Conservation (phyloP, 345 rosid species). For the Garcia nutans region DNA sequence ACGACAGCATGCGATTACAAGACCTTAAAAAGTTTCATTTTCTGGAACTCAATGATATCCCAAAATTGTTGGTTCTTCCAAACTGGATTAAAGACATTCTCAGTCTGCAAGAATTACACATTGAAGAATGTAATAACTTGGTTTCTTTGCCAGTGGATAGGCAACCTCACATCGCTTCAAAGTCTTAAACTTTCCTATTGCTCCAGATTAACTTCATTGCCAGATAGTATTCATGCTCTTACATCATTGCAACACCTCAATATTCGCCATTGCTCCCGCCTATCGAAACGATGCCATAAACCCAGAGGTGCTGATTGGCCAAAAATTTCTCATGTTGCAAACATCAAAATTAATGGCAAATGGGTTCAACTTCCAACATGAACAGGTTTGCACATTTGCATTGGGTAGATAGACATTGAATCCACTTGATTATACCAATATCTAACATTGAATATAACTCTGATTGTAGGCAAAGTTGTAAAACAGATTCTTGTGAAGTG, state of each 20-base stretch:
- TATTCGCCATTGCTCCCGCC: not conserved
- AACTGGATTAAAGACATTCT: not conserved
- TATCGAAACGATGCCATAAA: not conserved
- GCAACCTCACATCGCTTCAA: conserved; percentile 11
- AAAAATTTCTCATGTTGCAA: not conserved
- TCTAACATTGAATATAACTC: too few species aligned
- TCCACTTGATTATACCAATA: too few species aligned
- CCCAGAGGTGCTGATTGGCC: not conserved
- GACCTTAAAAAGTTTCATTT: conserved; percentile 1
- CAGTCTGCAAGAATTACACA: not conserved
- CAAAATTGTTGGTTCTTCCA: conserved; percentile 10
- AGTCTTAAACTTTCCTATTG: not conserved
- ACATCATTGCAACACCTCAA: not conserved
- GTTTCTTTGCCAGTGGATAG: conserved; percentile 10
- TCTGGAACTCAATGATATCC: not conserved
- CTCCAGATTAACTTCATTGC: not conserved
- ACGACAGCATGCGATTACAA: not conserved
- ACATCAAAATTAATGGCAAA: not conserved
- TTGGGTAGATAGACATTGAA: too few species aligned
- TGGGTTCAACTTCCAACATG: not conserved
- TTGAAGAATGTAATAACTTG: conserved; percentile 1
- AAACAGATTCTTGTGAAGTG: too few species aligned
- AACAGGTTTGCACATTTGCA: too few species aligned
- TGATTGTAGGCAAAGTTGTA: too few species aligned
- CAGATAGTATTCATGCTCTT: not conserved